Evolutionary conservation across 176 grass and related monocot species (phyloP), one percentile per base, ranked within the genome.

Genomic region (Rhipidocladum racemiflorum): DNA sequence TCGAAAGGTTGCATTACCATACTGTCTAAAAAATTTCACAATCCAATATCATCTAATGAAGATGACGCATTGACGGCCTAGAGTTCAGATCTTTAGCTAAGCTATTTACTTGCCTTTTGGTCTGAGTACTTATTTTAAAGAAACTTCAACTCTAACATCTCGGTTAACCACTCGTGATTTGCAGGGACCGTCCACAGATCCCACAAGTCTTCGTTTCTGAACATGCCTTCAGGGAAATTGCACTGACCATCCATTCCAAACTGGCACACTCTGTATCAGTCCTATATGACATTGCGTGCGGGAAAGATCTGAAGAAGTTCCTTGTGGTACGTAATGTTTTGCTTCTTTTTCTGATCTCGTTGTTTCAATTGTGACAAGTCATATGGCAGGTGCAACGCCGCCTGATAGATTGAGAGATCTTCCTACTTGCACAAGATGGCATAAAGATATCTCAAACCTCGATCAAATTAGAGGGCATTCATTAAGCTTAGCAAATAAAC

Each of bases 271-370:
- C 80, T 68, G 72, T 74, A 4, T 80, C 87, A 0, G 38, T 54
- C 48, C 73, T 99, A 17, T 83, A 91, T 40, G 83, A 99, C 40
- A 83, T 99, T 71, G 83, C 96, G 1, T 90, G 87, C 38, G 96
- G 92, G 50, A 99, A 93, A 48, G 91, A 99, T 56, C 91, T 99
- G 76, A 90, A 72, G 42, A 85, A 85, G 50, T 99, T 99, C 64
- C 87, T 95, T 50, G 30, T 76, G 88, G 96, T 98, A 95, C 32
- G 7, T 67, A 24, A 89, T 4, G 43, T 24, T 36, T 27, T 25
- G 0, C 43, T 66, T 62, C 17, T 51, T 50, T 65, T 23, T 18
- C 43, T 51, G 4, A 36, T 40, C 20, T 71, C 35, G 6, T 64
- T 81, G 53, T 16, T 81, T 32, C 59, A 9, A 55, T 43, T 43